Conservation (phyloP, 2,329 filamentous ascomycete genomes). For the Basipetospora chlamydospora region DNA sequence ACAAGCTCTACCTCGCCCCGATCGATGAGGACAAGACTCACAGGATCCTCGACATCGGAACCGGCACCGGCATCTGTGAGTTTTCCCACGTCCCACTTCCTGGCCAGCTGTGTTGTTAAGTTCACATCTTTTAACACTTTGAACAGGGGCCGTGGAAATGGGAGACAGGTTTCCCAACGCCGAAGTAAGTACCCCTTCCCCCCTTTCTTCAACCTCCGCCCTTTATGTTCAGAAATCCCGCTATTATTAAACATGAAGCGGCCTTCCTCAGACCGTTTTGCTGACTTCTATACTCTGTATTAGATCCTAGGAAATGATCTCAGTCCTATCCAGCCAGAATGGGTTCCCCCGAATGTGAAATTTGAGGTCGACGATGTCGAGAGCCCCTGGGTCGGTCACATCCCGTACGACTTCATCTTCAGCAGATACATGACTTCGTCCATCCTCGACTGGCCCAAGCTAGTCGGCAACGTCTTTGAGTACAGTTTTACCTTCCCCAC, state of each 20-base stretch:
- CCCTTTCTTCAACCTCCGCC: neutral
- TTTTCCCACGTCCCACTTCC: too few relatives aligned
- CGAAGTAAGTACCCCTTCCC: conserved; percentile 9
- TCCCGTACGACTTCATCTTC: conserved; percentile 24
- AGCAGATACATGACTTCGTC: conserved; percentile 18
- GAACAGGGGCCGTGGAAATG: conserved; percentile 20
- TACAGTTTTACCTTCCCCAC: conserved; percentile 2
- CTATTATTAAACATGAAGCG: too few relatives aligned
- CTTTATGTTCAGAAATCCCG: too few relatives aligned
- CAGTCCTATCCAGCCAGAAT: conserved; percentile 35
- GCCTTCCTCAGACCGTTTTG: too few relatives aligned
- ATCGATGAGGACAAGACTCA: conserved; percentile 13
- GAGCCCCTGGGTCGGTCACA: conserved; percentile 27
- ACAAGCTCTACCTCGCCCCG: conserved; percentile 13
- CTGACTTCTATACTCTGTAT: too few relatives aligned
- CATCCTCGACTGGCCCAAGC: conserved; percentile 17
- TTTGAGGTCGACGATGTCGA: conserved; percentile 54
- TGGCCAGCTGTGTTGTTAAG: neutral
- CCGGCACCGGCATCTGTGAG: conserved; percentile 26
- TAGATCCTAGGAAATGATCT: conserved; percentile 17
- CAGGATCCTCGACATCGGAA: conserved; percentile 26
- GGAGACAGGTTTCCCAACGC: conserved; percentile 7
- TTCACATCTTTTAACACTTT: neutral
- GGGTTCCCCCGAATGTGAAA: conserved; percentile 45
- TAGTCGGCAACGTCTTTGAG: conserved; percentile 13